Base-by-base conservation (phyloP, 331 rosid species). In the Cydonia oblonga region DNA sequence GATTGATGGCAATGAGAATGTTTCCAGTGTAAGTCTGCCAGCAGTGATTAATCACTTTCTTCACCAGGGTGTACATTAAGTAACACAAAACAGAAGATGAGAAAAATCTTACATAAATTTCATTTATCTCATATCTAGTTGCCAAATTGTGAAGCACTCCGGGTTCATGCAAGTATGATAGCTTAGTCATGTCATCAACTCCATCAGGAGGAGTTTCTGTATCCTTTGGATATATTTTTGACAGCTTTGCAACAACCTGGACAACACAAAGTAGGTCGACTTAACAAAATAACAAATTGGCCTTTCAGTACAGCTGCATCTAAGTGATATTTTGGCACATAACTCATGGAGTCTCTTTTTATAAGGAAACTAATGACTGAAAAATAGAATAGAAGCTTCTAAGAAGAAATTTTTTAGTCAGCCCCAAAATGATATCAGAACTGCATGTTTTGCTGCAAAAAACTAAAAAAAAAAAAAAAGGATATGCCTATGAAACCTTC, bases 1-100 rank as follows among this genome's bases (percentile, higher is more conserved):
- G 98, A 84, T 93, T 93, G 82, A 93, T 84, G 30, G 98, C 95
- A 68, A 93, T 93, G 76, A 90, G 97, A 87, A 93, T 93, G 83
- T 90, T 90, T 77, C 98, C 98, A 0, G 96, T 82, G 76, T 90
- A 90, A 67, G 98, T 90, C 98, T 93, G 97, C 80, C 77, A 82
- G 81, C 70, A 75, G 59, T 74, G 26, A 63, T 69, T 42, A 76
- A 70, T 72, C 56, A 66, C 70, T 74, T 75, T 69, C 72, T 71
- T 58, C 77, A 79, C 75, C 66, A 71, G 66, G 58, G 70, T 51
- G 76, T 70, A 74, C 65, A 72, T 58, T 54, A 61, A 49, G 28
- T 66, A 57, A 77, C 67, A 70, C 59, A 59, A 73, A 79, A 76
- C 75, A 76, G 70, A 77, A 76, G 28, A 30, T 26, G 46, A 70